A percentile compares a stretch with the other conserved stretches of the same genome.
Conservation (phyloP, 371 early-diverging fungal species). For the Rhizopus delemar region DNA sequence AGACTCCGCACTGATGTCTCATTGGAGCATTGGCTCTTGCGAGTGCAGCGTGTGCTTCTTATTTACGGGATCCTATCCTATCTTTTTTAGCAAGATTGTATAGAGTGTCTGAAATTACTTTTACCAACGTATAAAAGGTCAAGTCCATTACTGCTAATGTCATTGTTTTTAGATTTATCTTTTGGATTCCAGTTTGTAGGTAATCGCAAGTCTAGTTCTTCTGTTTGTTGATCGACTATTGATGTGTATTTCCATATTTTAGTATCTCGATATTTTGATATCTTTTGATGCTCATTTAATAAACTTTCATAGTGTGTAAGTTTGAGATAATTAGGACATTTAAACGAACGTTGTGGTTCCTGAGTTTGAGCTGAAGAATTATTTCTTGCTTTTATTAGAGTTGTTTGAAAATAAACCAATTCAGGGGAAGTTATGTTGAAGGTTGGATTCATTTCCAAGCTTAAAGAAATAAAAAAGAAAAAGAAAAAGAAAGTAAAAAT, state of each 20-base stretch:
- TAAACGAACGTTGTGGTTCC: constrained; percentile 30
- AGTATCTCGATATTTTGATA: constrained; percentile 9
- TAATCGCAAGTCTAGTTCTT: constrained; percentile 39
- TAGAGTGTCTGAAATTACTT: constrained; percentile 12
- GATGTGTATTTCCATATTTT: background rate
- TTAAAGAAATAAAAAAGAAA: too few species aligned
- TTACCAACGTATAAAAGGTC: constrained; percentile 58
- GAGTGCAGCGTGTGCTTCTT: constrained; percentile 82
- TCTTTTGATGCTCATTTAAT: constrained; percentile 30
- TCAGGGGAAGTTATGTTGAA: constrained; percentile 18
- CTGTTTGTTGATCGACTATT: constrained; percentile 14
- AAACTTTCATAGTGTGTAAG: constrained; percentile 37
- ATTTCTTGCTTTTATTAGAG: background rate
- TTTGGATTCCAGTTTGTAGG: constrained; percentile 67
- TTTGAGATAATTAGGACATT: constrained; percentile 38
- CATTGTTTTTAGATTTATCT: constrained; percentile 62
- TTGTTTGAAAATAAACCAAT: constrained; percentile 7
- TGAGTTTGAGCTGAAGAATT: background rate
- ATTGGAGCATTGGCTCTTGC: constrained; percentile 83
- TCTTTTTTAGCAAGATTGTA: background rate
- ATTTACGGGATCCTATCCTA: constrained; percentile 71
- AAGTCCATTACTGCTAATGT: constrained; percentile 55
- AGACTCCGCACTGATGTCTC: constrained; percentile 85
- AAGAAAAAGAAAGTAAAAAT: background rate
- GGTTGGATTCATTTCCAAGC: constrained; percentile 9